Conservation (phyloP, 2,329 filamentous ascomycete genomes). For the Talaromyces albobiverticillius region DNA sequence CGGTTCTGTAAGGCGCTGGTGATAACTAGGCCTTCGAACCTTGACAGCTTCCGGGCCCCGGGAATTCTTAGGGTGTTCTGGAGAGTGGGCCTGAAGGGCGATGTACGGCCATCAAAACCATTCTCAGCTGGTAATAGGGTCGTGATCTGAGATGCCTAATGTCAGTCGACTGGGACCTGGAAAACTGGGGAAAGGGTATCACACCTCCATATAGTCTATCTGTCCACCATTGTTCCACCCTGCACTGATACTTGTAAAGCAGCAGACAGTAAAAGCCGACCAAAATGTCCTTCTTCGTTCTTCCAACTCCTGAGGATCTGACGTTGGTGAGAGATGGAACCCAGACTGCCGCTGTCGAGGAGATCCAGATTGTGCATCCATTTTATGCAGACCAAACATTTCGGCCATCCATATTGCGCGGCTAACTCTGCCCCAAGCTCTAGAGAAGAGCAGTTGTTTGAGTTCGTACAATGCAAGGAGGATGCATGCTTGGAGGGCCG, state of each 20-base stretch:
- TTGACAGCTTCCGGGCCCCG: not conserved
- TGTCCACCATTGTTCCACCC: not conserved
- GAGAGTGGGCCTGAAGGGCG: not conserved
- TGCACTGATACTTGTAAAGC: not conserved
- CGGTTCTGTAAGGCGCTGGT: not conserved
- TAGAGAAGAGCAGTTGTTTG: not conserved
- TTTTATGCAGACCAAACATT: not conserved
- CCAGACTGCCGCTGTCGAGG: not conserved
- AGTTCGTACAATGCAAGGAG: not conserved
- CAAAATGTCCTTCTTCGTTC: not conserved
- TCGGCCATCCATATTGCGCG: not conserved
- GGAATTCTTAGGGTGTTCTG: not conserved
- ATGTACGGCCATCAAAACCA: not conserved
- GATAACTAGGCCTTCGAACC: not conserved
- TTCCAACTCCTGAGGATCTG: not conserved
- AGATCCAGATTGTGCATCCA: not conserved
- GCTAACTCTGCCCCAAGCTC: not conserved
- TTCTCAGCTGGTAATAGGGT: not conserved
- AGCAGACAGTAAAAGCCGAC: not conserved
- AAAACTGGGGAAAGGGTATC: too few species aligned
- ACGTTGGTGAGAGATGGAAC: not conserved
- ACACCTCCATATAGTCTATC: not conserved
- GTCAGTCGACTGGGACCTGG: too few species aligned
- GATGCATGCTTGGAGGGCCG: not conserved
- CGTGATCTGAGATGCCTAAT: not conserved